Base-by-base conservation (phyloP, 768 basidiomycete species). In the Xerocomus spinulosus region DNA sequence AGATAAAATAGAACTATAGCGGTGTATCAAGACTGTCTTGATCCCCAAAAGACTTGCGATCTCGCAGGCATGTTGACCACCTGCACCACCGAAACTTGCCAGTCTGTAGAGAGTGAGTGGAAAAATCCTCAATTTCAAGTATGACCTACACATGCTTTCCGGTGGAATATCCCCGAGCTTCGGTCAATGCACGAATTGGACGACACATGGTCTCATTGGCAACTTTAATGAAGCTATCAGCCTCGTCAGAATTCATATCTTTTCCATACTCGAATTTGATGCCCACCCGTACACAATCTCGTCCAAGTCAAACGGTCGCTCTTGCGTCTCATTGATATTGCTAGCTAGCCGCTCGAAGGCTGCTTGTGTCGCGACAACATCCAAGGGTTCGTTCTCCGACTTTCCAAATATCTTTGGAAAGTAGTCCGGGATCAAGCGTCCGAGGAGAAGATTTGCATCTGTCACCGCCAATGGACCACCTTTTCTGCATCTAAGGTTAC, bases 171-270 rank as follows among this genome's bases (percentile, higher is more conserved):
- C 93, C 93, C 36, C 88, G 74, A 2, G 92, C 90, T 65, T 96
- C 93, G 0, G 93, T 96, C 54, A 95, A 66, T 2, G 91, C 83
- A 3, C 94, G 82, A 48, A 97, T 95, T 8, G 94, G 94, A 39
- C 94, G 73, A 54, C 85, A 87, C 93, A 97, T 97, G 0, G 91
- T 93, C 71, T 97, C 94, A 57, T 96, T 96, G 9, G 93, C 93
- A 9, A 95, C 92, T 60, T 93, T 91, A 70, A 97, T 86, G 67
- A 93, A 96, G 5, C 92, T 91, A 41, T 30, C 3, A 10, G 5
- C n/a, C 5, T 35, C 15, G 21, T 50, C 45, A 43, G 33, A 33
- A 17, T 30, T 10, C 7, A 26, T 20, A 5, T 15, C 12, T 7
- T 30, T 12, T 2, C 14, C 26, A 28, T 6, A 40, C 25, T 26